Evolutionary conservation across 225 moss, liverwort and hornwort genomes (phyloP).

Genomic region (Pseudoscleropodium purum): DNA sequence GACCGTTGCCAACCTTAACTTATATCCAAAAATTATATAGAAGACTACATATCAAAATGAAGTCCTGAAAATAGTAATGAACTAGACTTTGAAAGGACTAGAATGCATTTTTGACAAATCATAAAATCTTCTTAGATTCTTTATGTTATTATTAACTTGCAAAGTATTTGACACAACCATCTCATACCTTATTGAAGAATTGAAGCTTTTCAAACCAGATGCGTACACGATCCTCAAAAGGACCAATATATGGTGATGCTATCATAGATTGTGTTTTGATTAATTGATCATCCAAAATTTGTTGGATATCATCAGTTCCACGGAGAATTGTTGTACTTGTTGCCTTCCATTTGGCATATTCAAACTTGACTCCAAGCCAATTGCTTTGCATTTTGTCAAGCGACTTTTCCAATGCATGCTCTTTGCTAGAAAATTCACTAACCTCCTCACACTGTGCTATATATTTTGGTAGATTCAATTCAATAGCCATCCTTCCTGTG

Average conservation of each 20-base stretch:
- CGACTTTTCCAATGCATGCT: constrained; percentile 44
- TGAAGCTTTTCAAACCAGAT: constrained; percentile 61
- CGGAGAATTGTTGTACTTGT: constrained; percentile 55
- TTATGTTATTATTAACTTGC: no score
- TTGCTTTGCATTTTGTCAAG: constrained; percentile 74
- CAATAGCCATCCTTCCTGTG: constrained; percentile 20
- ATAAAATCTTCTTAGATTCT: neutral
- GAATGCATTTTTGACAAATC: neutral
- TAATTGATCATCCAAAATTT: constrained; percentile 61
- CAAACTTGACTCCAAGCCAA: constrained; percentile 57
- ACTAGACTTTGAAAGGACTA: neutral
- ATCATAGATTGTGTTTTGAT: constrained; percentile 74
- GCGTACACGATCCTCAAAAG: constrained; percentile 70
- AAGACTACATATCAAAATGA: neutral
- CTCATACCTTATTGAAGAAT: constrained; percentile 50
- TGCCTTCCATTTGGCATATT: constrained; percentile 45
- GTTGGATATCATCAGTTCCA: constrained; percentile 62
- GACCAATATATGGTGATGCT: constrained; percentile 59
- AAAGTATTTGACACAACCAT: neutral
- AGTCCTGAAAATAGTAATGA: neutral
- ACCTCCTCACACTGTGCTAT: constrained; percentile 56
- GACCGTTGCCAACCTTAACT: no score
- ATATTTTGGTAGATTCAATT: constrained; percentile 25
- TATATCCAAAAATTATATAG: no score
- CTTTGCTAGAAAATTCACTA: constrained; percentile 71